Percentiles rank a stretch among this genome's conserved stretches.
Conservation (phyloP, 2,329 filamentous ascomycete genomes). For the Beauveria rudraprayagi region DNA sequence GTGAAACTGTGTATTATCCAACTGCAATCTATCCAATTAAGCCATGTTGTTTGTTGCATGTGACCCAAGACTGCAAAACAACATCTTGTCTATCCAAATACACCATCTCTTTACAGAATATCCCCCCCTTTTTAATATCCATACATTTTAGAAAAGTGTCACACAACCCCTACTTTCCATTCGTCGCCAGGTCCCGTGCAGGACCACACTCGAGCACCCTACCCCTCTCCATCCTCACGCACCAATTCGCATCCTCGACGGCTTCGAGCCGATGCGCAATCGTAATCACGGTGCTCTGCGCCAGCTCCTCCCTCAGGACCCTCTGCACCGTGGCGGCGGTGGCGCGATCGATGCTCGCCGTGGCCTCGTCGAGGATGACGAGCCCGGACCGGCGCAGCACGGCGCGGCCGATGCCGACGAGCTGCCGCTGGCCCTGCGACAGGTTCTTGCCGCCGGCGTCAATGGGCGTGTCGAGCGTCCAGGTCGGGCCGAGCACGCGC, state of each 20-base stretch:
- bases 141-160: no score
- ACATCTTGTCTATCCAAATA: neutral
- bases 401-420: slow-evolving; percentile 52
- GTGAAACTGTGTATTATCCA: neutral
- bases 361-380: slow-evolving; percentile 57
- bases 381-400: slow-evolving; percentile 52
- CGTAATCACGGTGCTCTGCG: slow-evolving; percentile 52
- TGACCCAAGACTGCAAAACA: no score
- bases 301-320: slow-evolving; percentile 47
- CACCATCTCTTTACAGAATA: neutral
- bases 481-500: slow-evolving; percentile 48
- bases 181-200: slow-evolving; percentile 15
- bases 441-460: slow-evolving; percentile 54
- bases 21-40: neutral
- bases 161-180: neutral
- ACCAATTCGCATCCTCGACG: slow-evolving; percentile 50
- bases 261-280: slow-evolving; percentile 60
- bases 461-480: slow-evolving; percentile 42
- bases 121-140: neutral
- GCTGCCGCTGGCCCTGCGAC: slow-evolving; percentile 55
- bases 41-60: no score
- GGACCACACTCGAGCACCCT: slow-evolving; percentile 42
- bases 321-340: slow-evolving; percentile 52
- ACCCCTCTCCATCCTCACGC: slow-evolving; percentile 44
- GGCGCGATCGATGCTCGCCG: slow-evolving; percentile 52